Evolutionary conservation across 2,329 filamentous ascomycete genomes (phyloP).

Genomic region (Capronia coronata): DNA sequence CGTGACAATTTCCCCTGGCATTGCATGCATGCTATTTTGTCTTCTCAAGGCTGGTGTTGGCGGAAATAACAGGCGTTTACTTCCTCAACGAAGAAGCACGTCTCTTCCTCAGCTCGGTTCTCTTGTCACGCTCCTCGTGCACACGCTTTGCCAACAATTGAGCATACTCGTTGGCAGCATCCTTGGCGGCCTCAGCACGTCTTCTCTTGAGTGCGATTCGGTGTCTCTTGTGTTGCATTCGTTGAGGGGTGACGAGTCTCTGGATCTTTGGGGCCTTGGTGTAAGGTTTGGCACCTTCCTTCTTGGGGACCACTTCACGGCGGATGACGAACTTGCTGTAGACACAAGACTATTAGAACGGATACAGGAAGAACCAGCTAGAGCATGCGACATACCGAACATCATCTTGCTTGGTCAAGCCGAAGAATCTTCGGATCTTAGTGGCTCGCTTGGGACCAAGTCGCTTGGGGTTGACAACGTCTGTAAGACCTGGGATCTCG

Average conservation of each 20-base stretch:
- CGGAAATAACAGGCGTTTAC: constrained; percentile 44
- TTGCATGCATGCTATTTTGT: background rate
- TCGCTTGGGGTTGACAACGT: constrained; percentile 97
- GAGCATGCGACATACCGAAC: constrained; percentile 61
- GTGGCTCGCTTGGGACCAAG: constrained; percentile 99
- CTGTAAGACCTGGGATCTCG: constrained; percentile 93
- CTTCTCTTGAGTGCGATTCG: constrained; percentile 96
- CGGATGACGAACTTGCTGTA: constrained; percentile 99
- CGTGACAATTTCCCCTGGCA: background rate
- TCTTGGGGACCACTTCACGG: constrained; percentile 94
- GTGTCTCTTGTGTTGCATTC: constrained; percentile 99
- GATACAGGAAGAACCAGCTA: background rate
- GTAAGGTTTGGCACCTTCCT: constrained; percentile 95
- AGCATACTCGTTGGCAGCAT: constrained; percentile 97
- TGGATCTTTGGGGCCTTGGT: constrained; percentile 99
- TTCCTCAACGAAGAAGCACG: constrained; percentile 92
- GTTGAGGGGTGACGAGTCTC: constrained; percentile 97
- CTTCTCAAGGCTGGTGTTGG: background rate
- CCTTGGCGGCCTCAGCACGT: constrained; percentile 93
- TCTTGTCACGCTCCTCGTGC: constrained; percentile 87
- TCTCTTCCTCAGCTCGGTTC: constrained; percentile 92
- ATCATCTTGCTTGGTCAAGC: constrained; percentile 99
- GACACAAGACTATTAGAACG: constrained; percentile 48
- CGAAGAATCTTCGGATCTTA: constrained; percentile 99
- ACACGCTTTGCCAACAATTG: constrained; percentile 96